Evolutionary conservation across 2,329 filamentous ascomycete species (phyloP), one percentile per base, ranked within the genome.

Genomic region (Xylaria digitata): DNA sequence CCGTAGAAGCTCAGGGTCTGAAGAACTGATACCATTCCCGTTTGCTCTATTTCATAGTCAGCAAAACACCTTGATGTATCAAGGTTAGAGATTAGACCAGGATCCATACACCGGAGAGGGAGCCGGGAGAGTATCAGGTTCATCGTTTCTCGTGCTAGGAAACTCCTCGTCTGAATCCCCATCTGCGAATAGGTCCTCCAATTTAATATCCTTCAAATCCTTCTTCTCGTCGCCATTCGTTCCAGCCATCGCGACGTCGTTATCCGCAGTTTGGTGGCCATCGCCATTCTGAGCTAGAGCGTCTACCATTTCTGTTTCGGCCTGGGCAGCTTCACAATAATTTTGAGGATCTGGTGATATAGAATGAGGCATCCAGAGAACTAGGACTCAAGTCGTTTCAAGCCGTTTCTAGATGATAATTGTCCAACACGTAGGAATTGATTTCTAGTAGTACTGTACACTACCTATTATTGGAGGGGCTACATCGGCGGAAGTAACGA

Each of bases 1-100:
- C 74, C 92, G 89, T 89, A 98, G 94, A 11, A 96, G 87, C 75
- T 94, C 92, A 1, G 92, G 89, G 72, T 97, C 93, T 45, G 89
- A 92, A 48, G 86, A 84, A 43, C 80, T 82, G 40, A 84, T 73
- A 0, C 79, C 74, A 15, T 78, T 70, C 11, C 74, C 74, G 56
- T 72, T 72, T 54, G 78, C 74, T 61, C 81, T 83, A 66, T 40
- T 61, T 7, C 30, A 42, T 17, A 57, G 75, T 72, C 75, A 74
- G 50, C 63, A 7, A 54, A 13, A 15, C 11, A 30, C 46, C 6
- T 19, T 37, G 11, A 17, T 26, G 19, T 23, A 53, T 21, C 21
- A 8, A 74, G 32, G 6, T 8, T 48, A 30, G 42, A 46, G 13
- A 23, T 8, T n/a, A n/a, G 37, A 49, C 43, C 43, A 32, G 26